Base-by-base conservation (phyloP, 306 rosid genomes). In the Geum urbanum region DNA sequence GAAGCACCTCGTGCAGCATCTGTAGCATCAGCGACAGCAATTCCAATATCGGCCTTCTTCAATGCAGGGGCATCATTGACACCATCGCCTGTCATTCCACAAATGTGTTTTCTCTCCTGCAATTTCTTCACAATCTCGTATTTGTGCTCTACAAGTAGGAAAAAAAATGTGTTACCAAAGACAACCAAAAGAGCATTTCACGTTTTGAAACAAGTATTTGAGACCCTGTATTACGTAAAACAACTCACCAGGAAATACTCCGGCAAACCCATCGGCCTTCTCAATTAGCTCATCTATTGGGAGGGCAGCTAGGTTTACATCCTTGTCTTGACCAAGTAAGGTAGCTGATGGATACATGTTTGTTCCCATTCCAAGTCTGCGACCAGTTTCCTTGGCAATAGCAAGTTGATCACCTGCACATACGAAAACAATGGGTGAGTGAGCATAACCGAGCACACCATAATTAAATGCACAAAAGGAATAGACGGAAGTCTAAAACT, bases 41-140 rank as follows among this genome's bases (percentile, higher is more conserved):
- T 94, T 63, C 98, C 98, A 59, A 94, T 94, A 72, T 94, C 98
- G 13, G 98, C 98, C 88, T 86, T 94, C 89, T 94, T 94, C 76
- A 94, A 79, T 74, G 99, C 99, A 20, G 99, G 99, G 76, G 99
- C 99, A 78, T 94, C 99, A 5, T 94, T 94, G 70, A 94, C 99
- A 75, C 99, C 99, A 77, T 94, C 99, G 41, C 99, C 99, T 0
- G 99, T 94, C 99, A 94, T 94, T 80, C 99, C 99, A 83, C 97
- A 91, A 48, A 94, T 89, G 87, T 94, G 99, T 74, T 94, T 94
- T 70, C 91, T 87, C 75, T 89, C 99, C 72, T 94, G 99, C 83
- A 94, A 82, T 86, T 94, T 94, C 87, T 80, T 94, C 37, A 94
- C 99, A 70, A 94, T 94, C 81, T 89, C 99, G 49, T 94, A 94